Evolutionary conservation across 2,329 filamentous ascomycete species (phyloP).

Genomic region (Metarhizium anisopliae): DNA sequence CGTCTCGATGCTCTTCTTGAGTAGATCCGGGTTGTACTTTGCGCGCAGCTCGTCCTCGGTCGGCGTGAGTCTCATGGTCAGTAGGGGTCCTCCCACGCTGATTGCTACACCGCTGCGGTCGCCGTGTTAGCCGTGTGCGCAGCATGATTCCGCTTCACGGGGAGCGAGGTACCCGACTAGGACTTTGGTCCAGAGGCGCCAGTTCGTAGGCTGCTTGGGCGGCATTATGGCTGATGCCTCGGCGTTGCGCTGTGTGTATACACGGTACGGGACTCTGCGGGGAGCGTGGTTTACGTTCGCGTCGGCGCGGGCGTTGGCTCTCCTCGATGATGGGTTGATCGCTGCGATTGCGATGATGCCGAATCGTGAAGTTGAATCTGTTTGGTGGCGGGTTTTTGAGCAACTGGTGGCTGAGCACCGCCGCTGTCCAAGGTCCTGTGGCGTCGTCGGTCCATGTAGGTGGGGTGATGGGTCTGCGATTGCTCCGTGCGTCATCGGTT

Average conservation of each 20-base stretch:
- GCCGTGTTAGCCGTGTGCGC: background rate
- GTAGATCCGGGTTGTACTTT: slow-evolving; percentile 90
- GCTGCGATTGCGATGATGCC: background rate
- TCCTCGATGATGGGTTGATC: background rate
- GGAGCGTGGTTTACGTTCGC: background rate
- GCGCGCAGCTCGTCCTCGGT: slow-evolving; percentile 88
- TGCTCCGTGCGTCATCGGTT: too few species aligned
- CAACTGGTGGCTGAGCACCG: background rate
- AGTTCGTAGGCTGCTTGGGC: slow-evolving; percentile 41
- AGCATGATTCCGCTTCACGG: too few species aligned
- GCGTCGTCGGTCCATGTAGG: background rate
- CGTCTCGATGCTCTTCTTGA: slow-evolving; percentile 75
- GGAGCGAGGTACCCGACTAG: slow-evolving; percentile 43
- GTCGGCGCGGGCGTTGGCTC: background rate
- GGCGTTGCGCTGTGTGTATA: background rate
- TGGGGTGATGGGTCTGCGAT: too few species aligned
- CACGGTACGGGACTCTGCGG: background rate
- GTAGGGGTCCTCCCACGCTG: slow-evolving; percentile 74
- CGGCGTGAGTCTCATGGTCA: slow-evolving; percentile 72
- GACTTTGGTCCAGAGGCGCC: slow-evolving; percentile 61
- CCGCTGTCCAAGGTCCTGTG: background rate
- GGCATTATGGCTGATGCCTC: slow-evolving; percentile 15
- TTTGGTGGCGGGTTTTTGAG: background rate
- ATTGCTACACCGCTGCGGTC: slow-evolving; percentile 58
- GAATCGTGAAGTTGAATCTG: background rate